Evolutionary conservation across 305 asterid genomes (phyloP), one percentile per base, ranked within the genome.

Genomic region (Stenogyne calaminthoides): DNA sequence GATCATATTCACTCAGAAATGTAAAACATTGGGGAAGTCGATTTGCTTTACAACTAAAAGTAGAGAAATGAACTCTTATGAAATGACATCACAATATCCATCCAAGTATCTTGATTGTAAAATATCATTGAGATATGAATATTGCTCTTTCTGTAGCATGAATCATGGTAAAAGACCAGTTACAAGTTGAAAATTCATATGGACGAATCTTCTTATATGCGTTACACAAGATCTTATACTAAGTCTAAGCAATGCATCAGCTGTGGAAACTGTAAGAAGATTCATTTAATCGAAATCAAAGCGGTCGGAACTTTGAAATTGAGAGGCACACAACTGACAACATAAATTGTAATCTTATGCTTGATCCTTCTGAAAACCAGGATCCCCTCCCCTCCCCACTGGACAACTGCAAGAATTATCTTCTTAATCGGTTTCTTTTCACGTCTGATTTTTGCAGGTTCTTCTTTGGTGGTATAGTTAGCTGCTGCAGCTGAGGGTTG

Each of bases 321-420:
- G 7, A 79, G 73, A 29, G 96, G 96, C 74, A 92, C 81, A 79
- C 98, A 92, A 15, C 84, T 84, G 52, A 92, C 83, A n/a, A 89
- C 88, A 69, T 82, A 89, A 54, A 89, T 68, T 4, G 85, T 76
- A 64, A 88, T 83, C 87, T 86, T 92, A 78, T 87, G 85, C 85
- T 92, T 90, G 69, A 90, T 68, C 85, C 89, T 90, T 81, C 90
- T 84, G 49, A 92, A 80, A 46, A 90, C 75, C 44, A 92, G 56
- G 70, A 76, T 76, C 66, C 84, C 82, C 67, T 85, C 87, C 78
- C 80, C 97, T 76, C 93, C 90, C 98, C 98, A 92, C 0, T 84
- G 88, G 54, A 88, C 74, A 49, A 86, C 81, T 72, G 90, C 81
- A 32, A 88, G 69, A 10, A 87, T 59, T 40, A 84, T 80, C 84